These are phyloP conservation scores for Yarrowia keelungensis DNA, from an alignment of 805 yeast genomes.

Conservation along the genomic window DNA sequence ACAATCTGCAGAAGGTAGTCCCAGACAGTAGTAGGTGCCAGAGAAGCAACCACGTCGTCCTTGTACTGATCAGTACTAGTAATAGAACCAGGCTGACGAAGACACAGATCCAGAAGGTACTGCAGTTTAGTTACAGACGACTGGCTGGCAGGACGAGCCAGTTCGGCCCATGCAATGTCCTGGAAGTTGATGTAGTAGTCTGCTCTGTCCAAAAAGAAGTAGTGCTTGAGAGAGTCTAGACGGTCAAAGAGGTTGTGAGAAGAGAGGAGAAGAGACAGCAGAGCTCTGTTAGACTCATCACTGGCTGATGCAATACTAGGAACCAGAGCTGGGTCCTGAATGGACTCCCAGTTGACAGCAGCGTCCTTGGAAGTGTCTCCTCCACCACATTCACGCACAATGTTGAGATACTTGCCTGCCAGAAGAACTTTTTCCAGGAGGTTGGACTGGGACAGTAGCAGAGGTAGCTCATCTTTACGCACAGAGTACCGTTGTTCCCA, in stretches of 20 bases:
- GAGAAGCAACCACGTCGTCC: constrained; percentile 49
- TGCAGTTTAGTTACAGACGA: constrained; percentile 50
- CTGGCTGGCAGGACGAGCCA: constrained; percentile 53
- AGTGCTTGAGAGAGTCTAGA: constrained; percentile 59
- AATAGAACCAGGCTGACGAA: constrained; percentile 53
- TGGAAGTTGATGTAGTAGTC: constrained; percentile 62
- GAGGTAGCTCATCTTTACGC: constrained; percentile 75
- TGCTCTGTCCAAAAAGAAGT: constrained; percentile 63
- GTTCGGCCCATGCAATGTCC: constrained; percentile 59
- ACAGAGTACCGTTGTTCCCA: constrained; percentile 67
- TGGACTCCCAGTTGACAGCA: constrained; percentile 48
- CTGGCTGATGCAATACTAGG: constrained; percentile 68
- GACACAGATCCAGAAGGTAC: constrained; percentile 51
- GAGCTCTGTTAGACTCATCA: constrained; percentile 66
- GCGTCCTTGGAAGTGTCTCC: constrained; percentile 49
- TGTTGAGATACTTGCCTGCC: constrained; percentile 86
- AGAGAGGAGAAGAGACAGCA: constrained; percentile 63
- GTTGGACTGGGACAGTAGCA: constrained; percentile 62
- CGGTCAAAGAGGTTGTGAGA: constrained; percentile 64
- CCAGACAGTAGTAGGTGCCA: constrained; percentile 48
- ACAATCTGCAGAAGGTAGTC: constrained; percentile 51
- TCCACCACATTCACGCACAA: constrained; percentile 68
- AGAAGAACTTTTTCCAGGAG: constrained; percentile 69
- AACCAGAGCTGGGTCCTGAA: constrained; percentile 57
- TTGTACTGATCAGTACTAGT: constrained; percentile 50